phyloP scores from a whole-genome alignment of 768 basidiomycete species.

The Coprinopsis marcescibilis region DNA sequence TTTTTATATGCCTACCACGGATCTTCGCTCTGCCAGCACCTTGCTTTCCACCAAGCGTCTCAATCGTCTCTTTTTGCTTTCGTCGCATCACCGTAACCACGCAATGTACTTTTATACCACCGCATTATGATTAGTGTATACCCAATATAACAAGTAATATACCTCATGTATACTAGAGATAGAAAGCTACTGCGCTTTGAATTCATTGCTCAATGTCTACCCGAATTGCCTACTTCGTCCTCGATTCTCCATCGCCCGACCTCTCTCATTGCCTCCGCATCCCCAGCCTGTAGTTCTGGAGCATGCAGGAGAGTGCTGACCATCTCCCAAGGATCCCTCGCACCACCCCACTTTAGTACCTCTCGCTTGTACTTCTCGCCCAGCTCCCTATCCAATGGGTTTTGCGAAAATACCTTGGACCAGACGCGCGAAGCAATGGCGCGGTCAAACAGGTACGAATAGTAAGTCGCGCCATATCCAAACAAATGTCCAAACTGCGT shows the following conservation, averaged over 20 bases:
- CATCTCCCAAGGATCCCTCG: slow-evolving; percentile 93
- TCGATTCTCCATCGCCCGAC: slow-evolving; percentile 89
- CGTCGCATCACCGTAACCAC: not conserved
- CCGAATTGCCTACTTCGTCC: slow-evolving; percentile 48
- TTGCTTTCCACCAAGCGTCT: too few relatives aligned
- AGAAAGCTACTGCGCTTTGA: not conserved
- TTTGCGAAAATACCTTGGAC: slow-evolving; percentile 59
- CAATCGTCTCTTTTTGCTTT: not conserved
- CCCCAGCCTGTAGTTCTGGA: slow-evolving; percentile 64
- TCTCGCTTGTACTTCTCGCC: slow-evolving; percentile 82
- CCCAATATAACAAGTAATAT: not conserved
- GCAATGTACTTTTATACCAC: not conserved
- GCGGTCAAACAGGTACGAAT: slow-evolving; percentile 94
- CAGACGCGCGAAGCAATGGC: slow-evolving; percentile 94
- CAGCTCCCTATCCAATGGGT: slow-evolving; percentile 63
- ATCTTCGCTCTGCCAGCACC: too few relatives aligned
- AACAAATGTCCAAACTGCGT: slow-evolving; percentile 94
- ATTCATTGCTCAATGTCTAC: not conserved
- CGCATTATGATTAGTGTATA: not conserved
- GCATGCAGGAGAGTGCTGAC: slow-evolving; percentile 63
- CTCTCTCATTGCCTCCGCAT: slow-evolving; percentile 78
- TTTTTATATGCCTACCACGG: too few relatives aligned
- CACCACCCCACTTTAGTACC: slow-evolving; percentile 78
- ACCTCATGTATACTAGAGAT: not conserved
- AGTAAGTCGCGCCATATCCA: slow-evolving; percentile 97